Evolutionary conservation across 768 basidiomycete species (phyloP).

Genomic region (Phaeotremella skinneri): DNA sequence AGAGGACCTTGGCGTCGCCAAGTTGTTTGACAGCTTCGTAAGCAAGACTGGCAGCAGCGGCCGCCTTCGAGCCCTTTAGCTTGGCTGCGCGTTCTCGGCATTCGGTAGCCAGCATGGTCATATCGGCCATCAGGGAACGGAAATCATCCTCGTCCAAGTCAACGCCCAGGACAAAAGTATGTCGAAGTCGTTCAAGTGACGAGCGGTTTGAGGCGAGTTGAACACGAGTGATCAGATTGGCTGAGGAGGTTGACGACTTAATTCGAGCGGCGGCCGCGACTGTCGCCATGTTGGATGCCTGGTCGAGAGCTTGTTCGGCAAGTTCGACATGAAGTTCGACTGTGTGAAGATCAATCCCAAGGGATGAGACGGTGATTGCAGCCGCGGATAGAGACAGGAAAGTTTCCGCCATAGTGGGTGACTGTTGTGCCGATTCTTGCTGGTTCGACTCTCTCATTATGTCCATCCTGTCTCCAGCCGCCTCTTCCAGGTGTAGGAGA

Average conservation of each 20-base stretch:
- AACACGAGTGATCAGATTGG: constrained; percentile 45
- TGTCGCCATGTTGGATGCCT: constrained; percentile 47
- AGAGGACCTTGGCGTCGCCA: constrained; percentile 40
- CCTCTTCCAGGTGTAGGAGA: constrained; percentile 40
- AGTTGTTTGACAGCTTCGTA: constrained; percentile 45
- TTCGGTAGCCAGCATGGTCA: constrained; percentile 41
- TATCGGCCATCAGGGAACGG: constrained; percentile 42
- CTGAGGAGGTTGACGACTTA: constrained; percentile 35
- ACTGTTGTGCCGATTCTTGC: constrained; percentile 25
- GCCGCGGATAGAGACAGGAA: constrained; percentile 40
- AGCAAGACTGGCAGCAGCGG: constrained; percentile 38
- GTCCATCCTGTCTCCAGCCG: constrained; percentile 43
- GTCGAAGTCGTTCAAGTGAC: constrained; percentile 40
- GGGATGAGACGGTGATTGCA: constrained; percentile 36
- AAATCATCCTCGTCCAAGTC: constrained; percentile 50
- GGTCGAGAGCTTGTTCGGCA: constrained; percentile 48
- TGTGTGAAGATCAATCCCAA: constrained; percentile 29
- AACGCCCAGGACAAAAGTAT: constrained; percentile 42
- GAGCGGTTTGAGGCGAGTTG: constrained; percentile 44
- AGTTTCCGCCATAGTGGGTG: constrained; percentile 42
- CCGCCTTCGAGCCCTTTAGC: constrained; percentile 40
- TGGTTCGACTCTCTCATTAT: constrained; percentile 25
- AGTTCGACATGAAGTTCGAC: constrained; percentile 46
- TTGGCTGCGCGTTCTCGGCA: constrained; percentile 44
- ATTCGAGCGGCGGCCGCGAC: constrained; percentile 34